Percentiles rank a stretch among this genome's conserved stretches.
phyloP scores from a whole-genome alignment of 2,329 filamentous ascomycete genomes.

The Penicillium sp. region DNA sequence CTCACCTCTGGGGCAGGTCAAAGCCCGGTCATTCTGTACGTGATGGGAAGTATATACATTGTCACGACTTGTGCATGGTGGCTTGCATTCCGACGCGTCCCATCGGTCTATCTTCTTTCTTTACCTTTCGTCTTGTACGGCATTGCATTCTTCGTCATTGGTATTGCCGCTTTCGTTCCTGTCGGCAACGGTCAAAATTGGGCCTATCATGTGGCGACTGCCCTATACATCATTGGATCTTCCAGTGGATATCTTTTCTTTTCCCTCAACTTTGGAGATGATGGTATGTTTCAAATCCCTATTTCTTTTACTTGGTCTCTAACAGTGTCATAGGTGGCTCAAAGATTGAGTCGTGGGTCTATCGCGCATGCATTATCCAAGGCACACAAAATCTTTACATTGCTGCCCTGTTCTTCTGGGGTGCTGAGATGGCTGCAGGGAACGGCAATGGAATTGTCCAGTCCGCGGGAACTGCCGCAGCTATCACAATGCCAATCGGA shows the following conservation, averaged over 20 bases:
- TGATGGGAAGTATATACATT: slow-evolving; percentile 39
- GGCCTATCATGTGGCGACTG: slow-evolving; percentile 63
- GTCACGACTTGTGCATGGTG: slow-evolving; percentile 67
- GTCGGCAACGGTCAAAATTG: slow-evolving; percentile 48
- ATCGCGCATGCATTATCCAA: slow-evolving; percentile 66
- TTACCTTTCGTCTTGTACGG: slow-evolving; percentile 65
- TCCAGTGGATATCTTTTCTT: slow-evolving; percentile 68
- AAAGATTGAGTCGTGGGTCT: slow-evolving; percentile 60
- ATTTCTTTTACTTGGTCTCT: not conserved
- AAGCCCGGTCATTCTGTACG: slow-evolving; percentile 61
- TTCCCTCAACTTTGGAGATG: slow-evolving; percentile 66
- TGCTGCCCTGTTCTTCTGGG: slow-evolving; percentile 68
- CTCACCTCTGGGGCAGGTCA: slow-evolving; percentile 65
- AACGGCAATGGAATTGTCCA: slow-evolving; percentile 41
- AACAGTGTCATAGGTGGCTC: not conserved
- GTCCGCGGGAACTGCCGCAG: slow-evolving; percentile 56
- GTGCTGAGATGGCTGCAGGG: slow-evolving; percentile 50
- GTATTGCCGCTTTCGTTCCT: slow-evolving; percentile 57
- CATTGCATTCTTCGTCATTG: slow-evolving; percentile 63
- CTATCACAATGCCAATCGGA: slow-evolving; percentile 56
- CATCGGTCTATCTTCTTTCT: slow-evolving; percentile 59
- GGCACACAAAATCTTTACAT: slow-evolving; percentile 68
- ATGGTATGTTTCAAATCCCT: slow-evolving; percentile 59
- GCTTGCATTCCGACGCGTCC: slow-evolving; percentile 60
- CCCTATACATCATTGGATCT: slow-evolving; percentile 63